Evolutionary conservation across 768 basidiomycete species (phyloP), one percentile per base, ranked within the genome.

Genomic region (Neoboletus brunneissimus): DNA sequence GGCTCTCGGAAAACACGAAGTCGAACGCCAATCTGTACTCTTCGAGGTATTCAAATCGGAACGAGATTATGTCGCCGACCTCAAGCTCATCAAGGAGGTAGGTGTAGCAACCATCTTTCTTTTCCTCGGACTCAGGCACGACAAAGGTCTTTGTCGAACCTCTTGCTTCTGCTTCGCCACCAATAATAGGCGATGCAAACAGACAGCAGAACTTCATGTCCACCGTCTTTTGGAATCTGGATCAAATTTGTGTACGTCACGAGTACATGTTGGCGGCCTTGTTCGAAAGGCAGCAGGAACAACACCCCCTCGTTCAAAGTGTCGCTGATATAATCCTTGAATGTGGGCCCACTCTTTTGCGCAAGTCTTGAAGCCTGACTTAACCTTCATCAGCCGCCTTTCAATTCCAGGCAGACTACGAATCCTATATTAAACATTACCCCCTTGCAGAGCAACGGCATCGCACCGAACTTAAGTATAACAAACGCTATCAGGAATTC

Each of bases 21-120:
- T 94, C 22, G 83, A 88, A 55, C 81, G 94, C 44, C 94, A 98
- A 69, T 89, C 85, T 25, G 83, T 86, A 38, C 79, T 99, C 7
- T 95, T 94, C 62, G 95, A 98, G 68, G 74, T 96, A 23, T 86
- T 98, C 72, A 88, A 91, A 70, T 86, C 88, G 0, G 97, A 99
- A 74, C 80, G 86, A 59, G 88, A 93, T 57, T 98, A 97, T 68
- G 88, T 94, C 12, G 71, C 80, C 31, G 96, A 98, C 72, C 72
- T 99, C 48, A 79, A 85, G 65, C 70, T 86, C 55, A 73, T 89
- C 60, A 73, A 83, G 74, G 79, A 90, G 68, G 91, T 91, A 57
- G 5, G 31, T 69, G 57, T 43, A n/a, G 13, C 11, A 22, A 18
- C 6, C 35, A 7, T 53, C 34, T 9, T 34, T 48, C 8, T 52